A percentile compares a stretch with the other conserved stretches of the same genome.
Evolutionary conservation across 208 protist species (phyloP).

Genomic region (Ichthyophonus hoferi): DNA sequence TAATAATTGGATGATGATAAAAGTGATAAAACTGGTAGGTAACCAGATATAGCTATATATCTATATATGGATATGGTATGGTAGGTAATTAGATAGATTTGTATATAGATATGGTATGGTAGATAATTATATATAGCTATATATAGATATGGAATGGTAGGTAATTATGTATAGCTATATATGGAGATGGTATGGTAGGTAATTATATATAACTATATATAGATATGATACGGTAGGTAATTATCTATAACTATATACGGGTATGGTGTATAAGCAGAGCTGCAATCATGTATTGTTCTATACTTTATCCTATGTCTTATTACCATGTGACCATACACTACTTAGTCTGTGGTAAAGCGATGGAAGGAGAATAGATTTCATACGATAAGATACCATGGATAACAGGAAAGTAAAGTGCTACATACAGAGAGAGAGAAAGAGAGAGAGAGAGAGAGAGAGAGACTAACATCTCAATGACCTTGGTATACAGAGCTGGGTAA

Average conservation of each 20-base stretch:
- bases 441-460: no score
- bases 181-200: constrained; percentile 26
- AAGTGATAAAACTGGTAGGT: constrained; percentile 89
- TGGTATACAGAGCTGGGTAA: no score
- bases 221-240: not conserved
- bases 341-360: no score
- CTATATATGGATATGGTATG: not conserved
- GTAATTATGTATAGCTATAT: not conserved
- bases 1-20: constrained; percentile 98
- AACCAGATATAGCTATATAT: constrained; percentile 15
- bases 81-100: not conserved
- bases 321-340: no score
- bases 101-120: constrained; percentile 13
- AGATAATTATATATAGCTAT: constrained; percentile 18
- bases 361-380: no score
- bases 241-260: not conserved
- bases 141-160: not conserved
- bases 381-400: no score
- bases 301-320: no score
- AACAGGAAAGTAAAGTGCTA: no score
- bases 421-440: no score
- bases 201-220: constrained; percentile 13
- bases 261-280: no score
- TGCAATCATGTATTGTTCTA: no score
- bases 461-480: no score